phyloP scores from a whole-genome alignment of 2,329 filamentous ascomycete genomes.

The Sporothrix luriei region DNA sequence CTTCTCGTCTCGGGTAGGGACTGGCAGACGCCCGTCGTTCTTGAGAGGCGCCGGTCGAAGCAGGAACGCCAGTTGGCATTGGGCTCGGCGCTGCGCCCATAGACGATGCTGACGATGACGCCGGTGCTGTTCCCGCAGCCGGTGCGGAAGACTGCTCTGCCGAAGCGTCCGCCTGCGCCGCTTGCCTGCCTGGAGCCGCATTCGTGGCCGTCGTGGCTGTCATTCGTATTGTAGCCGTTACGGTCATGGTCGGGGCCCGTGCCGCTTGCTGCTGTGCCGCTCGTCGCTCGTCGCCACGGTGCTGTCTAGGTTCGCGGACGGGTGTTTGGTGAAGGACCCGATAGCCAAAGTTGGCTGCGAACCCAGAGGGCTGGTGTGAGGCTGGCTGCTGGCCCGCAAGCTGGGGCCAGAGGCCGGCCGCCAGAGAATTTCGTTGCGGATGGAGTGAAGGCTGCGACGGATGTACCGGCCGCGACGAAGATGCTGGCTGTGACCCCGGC shows the following conservation, averaged over 20 bases:
- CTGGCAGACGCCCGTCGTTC: no score
- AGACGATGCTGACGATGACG: not conserved
- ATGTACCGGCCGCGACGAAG: no score
- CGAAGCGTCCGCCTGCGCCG: not conserved
- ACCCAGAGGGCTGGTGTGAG: not conserved
- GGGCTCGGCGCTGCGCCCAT: not conserved
- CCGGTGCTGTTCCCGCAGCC: no score
- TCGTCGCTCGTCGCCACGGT: no score
- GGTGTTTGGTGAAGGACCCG: not conserved
- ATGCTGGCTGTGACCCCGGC: not conserved
- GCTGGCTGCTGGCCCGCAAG: not conserved
- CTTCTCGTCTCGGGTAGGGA: no score
- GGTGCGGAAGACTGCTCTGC: not conserved
- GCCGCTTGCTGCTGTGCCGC: not conserved
- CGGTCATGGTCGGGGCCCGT: not conserved
- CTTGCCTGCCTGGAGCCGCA: not conserved
- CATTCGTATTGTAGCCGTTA: not conserved
- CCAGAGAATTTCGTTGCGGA: not conserved
- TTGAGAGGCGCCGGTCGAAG: no score
- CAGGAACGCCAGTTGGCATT: not conserved
- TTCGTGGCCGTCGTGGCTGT: not conserved
- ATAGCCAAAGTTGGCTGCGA: not conserved
- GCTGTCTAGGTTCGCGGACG: no score
- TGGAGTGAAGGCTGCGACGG: not conserved
- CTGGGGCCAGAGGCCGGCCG: not conserved